phyloP scores from a whole-genome alignment of 306 rosid genomes.

The Pueraria montana region DNA sequence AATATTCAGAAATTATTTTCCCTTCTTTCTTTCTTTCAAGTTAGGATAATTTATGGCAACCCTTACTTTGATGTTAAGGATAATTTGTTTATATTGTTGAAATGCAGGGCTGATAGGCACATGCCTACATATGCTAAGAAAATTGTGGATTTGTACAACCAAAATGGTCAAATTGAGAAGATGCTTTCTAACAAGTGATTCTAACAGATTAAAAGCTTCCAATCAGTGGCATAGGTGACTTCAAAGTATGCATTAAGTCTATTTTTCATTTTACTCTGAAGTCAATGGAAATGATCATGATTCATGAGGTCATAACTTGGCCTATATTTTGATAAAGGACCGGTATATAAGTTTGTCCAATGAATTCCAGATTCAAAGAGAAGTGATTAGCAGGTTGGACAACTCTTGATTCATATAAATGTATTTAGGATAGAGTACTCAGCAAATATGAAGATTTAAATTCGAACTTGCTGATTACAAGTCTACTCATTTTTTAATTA shows the following conservation, averaged over 20 bases:
- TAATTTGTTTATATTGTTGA: constrained; percentile 34
- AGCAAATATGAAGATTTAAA: background rate
- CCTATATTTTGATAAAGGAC: constrained; percentile 34
- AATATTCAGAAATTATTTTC: background rate
- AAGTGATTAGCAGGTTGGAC: constrained; percentile 22
- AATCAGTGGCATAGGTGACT: constrained; percentile 32
- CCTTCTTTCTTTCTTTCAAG: background rate
- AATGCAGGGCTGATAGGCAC: constrained; percentile 89
- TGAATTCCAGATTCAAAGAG: constrained; percentile 7
- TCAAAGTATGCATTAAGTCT: constrained; percentile 6
- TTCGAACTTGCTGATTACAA: background rate
- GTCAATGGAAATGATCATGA: constrained; percentile 32
- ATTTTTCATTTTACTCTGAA: constrained; percentile 17
- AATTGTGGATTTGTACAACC: constrained; percentile 85
- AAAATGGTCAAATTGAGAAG: constrained; percentile 84
- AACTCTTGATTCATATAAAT: background rate
- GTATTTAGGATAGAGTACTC: constrained; percentile 5
- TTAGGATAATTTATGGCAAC: background rate
- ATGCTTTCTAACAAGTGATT: constrained; percentile 69
- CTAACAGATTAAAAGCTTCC: constrained; percentile 8
- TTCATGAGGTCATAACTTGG: background rate
- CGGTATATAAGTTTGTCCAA: background rate
- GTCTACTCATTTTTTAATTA: background rate
- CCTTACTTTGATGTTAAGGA: background rate
- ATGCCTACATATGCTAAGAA: constrained; percentile 90